A percentile compares a stretch with the other conserved stretches of the same genome.
These are phyloP conservation scores for Trametes villosa DNA, from an alignment of 768 basidiomycete genomes.

Conservation along the genomic window DNA sequence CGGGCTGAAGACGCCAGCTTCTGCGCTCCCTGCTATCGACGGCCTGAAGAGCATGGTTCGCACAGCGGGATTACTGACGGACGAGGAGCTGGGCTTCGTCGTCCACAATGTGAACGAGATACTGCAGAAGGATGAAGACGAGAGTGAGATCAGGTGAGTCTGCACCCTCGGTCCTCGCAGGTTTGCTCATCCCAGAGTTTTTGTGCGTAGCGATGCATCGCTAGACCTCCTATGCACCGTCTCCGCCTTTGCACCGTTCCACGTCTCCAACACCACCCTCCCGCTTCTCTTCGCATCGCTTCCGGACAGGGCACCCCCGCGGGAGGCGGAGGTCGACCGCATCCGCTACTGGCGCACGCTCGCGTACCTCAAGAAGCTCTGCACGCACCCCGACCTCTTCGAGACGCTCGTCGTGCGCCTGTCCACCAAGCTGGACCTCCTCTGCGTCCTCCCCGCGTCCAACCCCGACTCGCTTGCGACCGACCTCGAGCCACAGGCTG, in stretches of 20 bases:
- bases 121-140: slow-evolving; percentile 51
- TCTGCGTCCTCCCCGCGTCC: slow-evolving; percentile 49
- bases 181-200: not conserved
- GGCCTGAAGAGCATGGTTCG: slow-evolving; percentile 70
- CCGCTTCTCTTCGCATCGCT: slow-evolving; percentile 79
- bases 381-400: slow-evolving; percentile 77
- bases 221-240: slow-evolving; percentile 68
- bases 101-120: slow-evolving; percentile 78
- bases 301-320: slow-evolving; percentile 65
- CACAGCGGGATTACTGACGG: slow-evolving; percentile 62
- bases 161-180: not conserved
- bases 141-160: slow-evolving; percentile 54
- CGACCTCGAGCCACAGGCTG: slow-evolving; percentile 66
- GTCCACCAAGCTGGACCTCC: slow-evolving; percentile 71
- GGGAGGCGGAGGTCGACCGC: slow-evolving; percentile 59
- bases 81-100: slow-evolving; percentile 78
- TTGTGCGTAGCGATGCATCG: slow-evolving; percentile 51
- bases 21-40: slow-evolving; percentile 62
- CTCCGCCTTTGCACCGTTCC: slow-evolving; percentile 58
- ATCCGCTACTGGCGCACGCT: slow-evolving; percentile 70
- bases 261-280: slow-evolving; percentile 75
- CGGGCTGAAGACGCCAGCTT: slow-evolving; percentile 56
- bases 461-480: slow-evolving; percentile 23
- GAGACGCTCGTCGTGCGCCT: slow-evolving; percentile 81
- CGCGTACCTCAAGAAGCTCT: slow-evolving; percentile 70